Evolutionary conservation across 108 stramenopile species (phyloP), one percentile per base, ranked within the genome.

Genomic region (Mediolabrus comicus): DNA sequence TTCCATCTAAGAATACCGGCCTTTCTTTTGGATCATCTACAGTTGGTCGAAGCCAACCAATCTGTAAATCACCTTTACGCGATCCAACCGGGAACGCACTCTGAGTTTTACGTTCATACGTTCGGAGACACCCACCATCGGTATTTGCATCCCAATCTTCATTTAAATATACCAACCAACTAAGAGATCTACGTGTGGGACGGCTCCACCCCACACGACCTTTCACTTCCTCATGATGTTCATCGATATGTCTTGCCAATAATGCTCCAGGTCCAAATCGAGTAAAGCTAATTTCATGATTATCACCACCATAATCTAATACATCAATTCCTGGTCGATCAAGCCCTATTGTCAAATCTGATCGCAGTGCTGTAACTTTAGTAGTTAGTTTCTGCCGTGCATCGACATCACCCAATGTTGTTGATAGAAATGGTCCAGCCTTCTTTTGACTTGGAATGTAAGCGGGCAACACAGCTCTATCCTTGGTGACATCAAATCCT

Each of bases 201-300:
- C 72, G 53, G 9, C 35, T 33, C 83, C 83, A 90, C 17, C 89
- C 89, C 13, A 35, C 55, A 4, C 17, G 17, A 12, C 85, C 89
- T 71, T 90, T 90, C 19, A 84, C 58, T 60, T 87, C 86, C 68
- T 90, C 89, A 60, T 90, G 89, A 51, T 86, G 86, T 29, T 90
- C 89, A 68, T 90, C 89, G 34, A 86, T 68, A 65, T 85, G 85
- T 36, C 83, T 82, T 46, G 72, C 73, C 38, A 90, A 72, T 34
- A 69, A 78, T 9, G 83, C 78, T 12, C 89, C 89, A 6, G 84
- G 83, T 38, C 84, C 89, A 71, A 84, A 90, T 25, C 86, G 62
- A 0, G 84, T 87, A 64, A 83, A 90, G 6, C 72, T 78, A 41
- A 87, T 81, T 74, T 90, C 86, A 1, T 81, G 78, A 19, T 71